Evolutionary conservation across 164 flowering plant genomes (phyloP), one percentile per base, ranked within the genome.

Genomic region (Chimonanthus salicifolius): DNA sequence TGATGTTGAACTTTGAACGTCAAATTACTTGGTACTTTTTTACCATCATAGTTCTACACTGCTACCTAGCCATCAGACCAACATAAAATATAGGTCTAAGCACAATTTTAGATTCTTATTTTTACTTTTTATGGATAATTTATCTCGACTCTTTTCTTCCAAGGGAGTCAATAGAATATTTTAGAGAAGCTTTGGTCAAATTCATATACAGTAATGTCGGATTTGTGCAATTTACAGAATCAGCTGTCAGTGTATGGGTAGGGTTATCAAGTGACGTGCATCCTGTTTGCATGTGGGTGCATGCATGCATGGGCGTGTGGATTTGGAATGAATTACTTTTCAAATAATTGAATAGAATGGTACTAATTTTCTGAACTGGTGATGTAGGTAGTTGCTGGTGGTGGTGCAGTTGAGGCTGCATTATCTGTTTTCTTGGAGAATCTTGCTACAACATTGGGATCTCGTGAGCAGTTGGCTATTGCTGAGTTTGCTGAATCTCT

Each of bases 321-420:
- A 33, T 33, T 33, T 33, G 33, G 33, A 33, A 33, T 33, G 33
- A 33, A 33, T 33, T 33, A 33, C 1, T 33, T 68, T 68, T 9
- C 6, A n/a, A 44, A 68, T 48, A 9, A 48, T 47, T n/a, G 70
- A 68, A n/a, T 47, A 18, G 6, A 48, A 47, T n/a, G 15, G 9
- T 20, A 7, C 8, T 47, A 16, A 68, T 47, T 49, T 74, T 54
- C 60, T 10, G 49, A 43, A 20, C 43, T 50, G 20, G 10, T 44
- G 49, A 54, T 64, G 60, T 78, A 94, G 99, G 98, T 94, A 51
- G 98, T 96, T 58, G 97, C 98, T 44, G 99, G 99, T 82, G 99
- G 98, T 51, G 99, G 99, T 78, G 99, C 99, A 2, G 98, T 92
- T 66, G 98, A 96, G 80, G 84, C 99, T 76, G 98, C 98, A 49